phyloP scores from a whole-genome alignment of 495 filamentous ascomycete species.

The Astrothelium subdiscretum region DNA sequence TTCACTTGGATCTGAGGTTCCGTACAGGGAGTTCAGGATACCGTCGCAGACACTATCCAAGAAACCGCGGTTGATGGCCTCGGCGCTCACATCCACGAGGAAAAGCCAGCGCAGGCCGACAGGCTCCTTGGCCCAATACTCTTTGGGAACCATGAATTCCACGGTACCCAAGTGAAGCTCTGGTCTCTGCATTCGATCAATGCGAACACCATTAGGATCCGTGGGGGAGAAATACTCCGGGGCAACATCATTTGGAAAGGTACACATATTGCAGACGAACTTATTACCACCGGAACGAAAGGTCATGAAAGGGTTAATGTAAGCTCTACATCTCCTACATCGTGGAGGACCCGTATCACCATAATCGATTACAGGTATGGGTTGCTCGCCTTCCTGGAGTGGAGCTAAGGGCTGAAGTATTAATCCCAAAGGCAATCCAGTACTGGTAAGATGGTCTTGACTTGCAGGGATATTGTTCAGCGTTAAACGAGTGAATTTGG shows the following conservation, averaged over 20 bases:
- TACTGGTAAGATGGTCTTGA: constrained; percentile 65
- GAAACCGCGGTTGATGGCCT: constrained; percentile 78
- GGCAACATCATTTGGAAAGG: constrained; percentile 88
- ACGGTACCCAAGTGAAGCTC: constrained; percentile 86
- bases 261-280: constrained; percentile 98
- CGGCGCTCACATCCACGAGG: constrained; percentile 82
- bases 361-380: constrained; percentile 90
- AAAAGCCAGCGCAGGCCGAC: constrained; percentile 82
- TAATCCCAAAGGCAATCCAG: constrained; percentile 75
- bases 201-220: constrained; percentile 73
- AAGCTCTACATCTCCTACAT: constrained; percentile 86
- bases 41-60: constrained; percentile 87
- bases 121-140: constrained; percentile 96
- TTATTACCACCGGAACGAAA: constrained; percentile 90
- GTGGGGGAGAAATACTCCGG: constrained; percentile 87
- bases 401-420: constrained; percentile 81
- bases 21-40: constrained; percentile 74
- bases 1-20: constrained; percentile 36
- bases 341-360: constrained; percentile 83
- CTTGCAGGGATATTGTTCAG: constrained; percentile 84
- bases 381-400: constrained; percentile 70
- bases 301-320: constrained; percentile 98
- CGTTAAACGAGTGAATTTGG: constrained; percentile 82
- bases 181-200: constrained; percentile 80
- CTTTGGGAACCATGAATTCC: constrained; percentile 92